Conservation (phyloP, 768 basidiomycete species). For the Trametes sanguinea region DNA sequence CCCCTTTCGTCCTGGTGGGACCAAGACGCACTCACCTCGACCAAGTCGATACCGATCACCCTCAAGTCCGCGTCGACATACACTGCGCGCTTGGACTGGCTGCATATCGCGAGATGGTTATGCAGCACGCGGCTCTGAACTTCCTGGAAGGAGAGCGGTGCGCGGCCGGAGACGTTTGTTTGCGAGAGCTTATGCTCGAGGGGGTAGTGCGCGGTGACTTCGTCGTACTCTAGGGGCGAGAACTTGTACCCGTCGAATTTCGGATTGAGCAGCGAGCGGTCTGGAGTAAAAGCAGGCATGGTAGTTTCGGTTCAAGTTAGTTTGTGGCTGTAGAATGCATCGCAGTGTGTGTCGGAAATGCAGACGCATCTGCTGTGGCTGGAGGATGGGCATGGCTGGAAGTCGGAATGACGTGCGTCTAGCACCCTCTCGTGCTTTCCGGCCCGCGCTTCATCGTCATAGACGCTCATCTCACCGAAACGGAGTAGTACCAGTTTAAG, state of each 20-base stretch:
- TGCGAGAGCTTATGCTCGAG: constrained; percentile 50
- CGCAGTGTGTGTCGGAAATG: background rate
- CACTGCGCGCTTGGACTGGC: constrained; percentile 47
- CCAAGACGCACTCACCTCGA: constrained; percentile 50
- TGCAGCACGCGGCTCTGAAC: constrained; percentile 83
- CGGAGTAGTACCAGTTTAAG: too few species aligned
- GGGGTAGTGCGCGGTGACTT: constrained; percentile 49
- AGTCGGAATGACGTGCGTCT: background rate
- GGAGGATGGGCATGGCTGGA: background rate
- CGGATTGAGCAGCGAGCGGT: constrained; percentile 64
- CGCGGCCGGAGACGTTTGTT: constrained; percentile 59
- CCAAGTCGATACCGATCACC: constrained; percentile 60
- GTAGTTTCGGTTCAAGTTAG: background rate
- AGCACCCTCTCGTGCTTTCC: background rate
- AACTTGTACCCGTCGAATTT: constrained; percentile 88
- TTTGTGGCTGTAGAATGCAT: background rate
- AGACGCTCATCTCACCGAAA: background rate
- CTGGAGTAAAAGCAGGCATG: constrained; percentile 26
- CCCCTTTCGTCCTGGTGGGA: too few species aligned
- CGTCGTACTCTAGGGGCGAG: constrained; percentile 59
- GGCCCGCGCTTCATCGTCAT: background rate
- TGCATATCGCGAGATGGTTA: constrained; percentile 69
- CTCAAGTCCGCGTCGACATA: constrained; percentile 70
- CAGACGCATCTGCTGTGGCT: background rate
- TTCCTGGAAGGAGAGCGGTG: constrained; percentile 74